Conservation (phyloP, 164 flowering plant species). For the Tinospora cordifolia region DNA sequence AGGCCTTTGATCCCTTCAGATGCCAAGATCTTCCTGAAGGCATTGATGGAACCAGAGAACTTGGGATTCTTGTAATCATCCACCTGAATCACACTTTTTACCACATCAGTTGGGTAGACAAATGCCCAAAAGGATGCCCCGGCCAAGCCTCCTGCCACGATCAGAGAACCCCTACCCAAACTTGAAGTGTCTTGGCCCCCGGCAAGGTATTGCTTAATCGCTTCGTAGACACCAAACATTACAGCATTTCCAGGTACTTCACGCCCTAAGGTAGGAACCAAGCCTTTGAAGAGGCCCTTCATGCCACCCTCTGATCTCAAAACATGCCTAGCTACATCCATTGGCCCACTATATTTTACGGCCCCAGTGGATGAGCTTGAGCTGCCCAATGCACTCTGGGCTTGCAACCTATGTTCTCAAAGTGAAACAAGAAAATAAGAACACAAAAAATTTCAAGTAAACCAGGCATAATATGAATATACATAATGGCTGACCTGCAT, state of each 20-base stretch:
- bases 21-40: constrained; percentile 59
- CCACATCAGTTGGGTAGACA: constrained; percentile 91
- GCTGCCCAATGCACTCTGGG: constrained; percentile 72
- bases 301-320: constrained; percentile 72
- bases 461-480: background rate
- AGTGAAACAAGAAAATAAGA: background rate
- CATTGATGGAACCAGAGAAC: constrained; percentile 71
- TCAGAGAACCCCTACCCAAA: constrained; percentile 69
- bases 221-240: constrained; percentile 92
- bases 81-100: constrained; percentile 88
- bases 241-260: constrained; percentile 97
- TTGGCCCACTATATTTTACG: constrained; percentile 86
- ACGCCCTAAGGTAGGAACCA: constrained; percentile 82
- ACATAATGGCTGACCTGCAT: constrained; percentile 60
- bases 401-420: constrained; percentile 64
- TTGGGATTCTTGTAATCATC: constrained; percentile 84
- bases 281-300: constrained; percentile 78
- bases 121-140: constrained; percentile 82
- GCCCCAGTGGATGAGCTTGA: constrained; percentile 37
- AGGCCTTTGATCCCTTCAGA: constrained; percentile 81
- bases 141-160: constrained; percentile 84
- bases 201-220: constrained; percentile 57
- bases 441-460: background rate
- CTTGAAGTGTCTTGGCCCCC: constrained; percentile 85
- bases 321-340: constrained; percentile 89